Conservation (phyloP, 2,329 filamentous ascomycete species). For the Sporothrix euskadiensis region DNA sequence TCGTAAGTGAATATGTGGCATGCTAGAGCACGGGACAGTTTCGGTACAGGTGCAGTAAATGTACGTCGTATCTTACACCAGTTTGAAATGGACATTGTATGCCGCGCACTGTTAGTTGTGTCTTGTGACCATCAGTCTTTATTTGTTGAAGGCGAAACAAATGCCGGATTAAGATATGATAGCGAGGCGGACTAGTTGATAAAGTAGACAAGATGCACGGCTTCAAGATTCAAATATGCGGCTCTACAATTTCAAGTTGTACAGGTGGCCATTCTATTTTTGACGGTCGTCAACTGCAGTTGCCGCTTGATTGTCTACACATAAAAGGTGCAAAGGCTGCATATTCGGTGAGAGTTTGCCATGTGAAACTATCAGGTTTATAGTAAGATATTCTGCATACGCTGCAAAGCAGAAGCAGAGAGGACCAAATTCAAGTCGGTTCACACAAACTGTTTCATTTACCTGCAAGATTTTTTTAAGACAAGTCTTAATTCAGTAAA, state of each 20-base stretch:
- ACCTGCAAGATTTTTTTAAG: background rate
- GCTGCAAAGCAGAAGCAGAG: too few species aligned
- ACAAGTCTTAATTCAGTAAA: background rate
- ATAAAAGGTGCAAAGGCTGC: background rate
- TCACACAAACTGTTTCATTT: background rate
- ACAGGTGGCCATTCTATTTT: background rate
- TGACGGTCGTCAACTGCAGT: background rate
- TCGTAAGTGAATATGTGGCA: background rate
- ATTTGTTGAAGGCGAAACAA: background rate
- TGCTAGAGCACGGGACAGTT: background rate
- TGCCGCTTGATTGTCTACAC: background rate
- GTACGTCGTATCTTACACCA: background rate
- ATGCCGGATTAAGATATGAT: background rate
- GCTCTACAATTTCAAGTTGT: background rate
- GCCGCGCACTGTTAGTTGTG: background rate
- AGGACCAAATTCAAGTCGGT: background rate
- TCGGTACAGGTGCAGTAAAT: background rate
- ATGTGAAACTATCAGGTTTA: conserved; percentile 5
- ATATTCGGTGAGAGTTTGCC: background rate
- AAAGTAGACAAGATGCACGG: background rate
- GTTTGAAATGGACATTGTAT: too few species aligned
- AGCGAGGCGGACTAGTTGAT: background rate
- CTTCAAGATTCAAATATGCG: background rate
- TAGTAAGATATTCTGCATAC: background rate
- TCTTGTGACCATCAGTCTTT: background rate